Conservation (phyloP, 768 basidiomycete genomes). For the Suillus fuscotomentosus region DNA sequence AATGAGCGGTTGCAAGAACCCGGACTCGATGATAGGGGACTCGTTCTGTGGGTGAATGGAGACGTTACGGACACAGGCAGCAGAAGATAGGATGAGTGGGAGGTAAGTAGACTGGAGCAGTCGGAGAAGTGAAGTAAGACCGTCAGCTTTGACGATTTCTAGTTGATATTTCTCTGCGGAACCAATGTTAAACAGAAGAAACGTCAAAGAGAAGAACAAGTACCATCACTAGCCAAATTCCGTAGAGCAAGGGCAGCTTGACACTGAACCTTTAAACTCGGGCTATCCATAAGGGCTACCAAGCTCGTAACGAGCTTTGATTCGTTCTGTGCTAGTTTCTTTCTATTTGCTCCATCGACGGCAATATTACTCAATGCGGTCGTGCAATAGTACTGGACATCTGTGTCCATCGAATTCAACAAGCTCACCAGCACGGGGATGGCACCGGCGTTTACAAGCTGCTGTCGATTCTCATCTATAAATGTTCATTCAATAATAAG, state of each 20-base stretch:
- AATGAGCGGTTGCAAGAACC: conserved; percentile 94
- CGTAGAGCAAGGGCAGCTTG: conserved; percentile 95
- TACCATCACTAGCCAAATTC: conserved; percentile 96
- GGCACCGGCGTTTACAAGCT: conserved; percentile 96
- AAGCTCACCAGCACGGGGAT: conserved; percentile 96
- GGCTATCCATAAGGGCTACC: conserved; percentile 94
- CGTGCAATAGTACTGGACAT: conserved; percentile 99
- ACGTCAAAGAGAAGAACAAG: conserved; percentile 16
- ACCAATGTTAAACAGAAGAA: conserved; percentile 1
- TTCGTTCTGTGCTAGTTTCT: conserved; percentile 91
- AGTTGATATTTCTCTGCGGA: conserved; percentile 92
- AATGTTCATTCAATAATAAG: conserved; percentile 4
- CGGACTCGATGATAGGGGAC: conserved; percentile 98
- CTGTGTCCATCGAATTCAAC: conserved; percentile 95
- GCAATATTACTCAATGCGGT: conserved; percentile 98
- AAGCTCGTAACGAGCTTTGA: conserved; percentile 93
- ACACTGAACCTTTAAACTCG: conserved; percentile 97
- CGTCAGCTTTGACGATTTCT: conserved; percentile 96
- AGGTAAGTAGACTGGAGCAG: conserved; percentile 96
- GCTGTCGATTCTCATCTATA: conserved; percentile 95
- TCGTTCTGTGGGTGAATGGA: conserved; percentile 99
- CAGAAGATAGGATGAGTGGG: conserved; percentile 95
- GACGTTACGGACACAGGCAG: conserved; percentile 98
- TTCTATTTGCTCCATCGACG: conserved; percentile 92
- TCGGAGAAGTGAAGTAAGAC: conserved; percentile 87